Evolutionary conservation across 768 basidiomycete species (phyloP).

Genomic region (Udeniomyces megalosporus): DNA sequence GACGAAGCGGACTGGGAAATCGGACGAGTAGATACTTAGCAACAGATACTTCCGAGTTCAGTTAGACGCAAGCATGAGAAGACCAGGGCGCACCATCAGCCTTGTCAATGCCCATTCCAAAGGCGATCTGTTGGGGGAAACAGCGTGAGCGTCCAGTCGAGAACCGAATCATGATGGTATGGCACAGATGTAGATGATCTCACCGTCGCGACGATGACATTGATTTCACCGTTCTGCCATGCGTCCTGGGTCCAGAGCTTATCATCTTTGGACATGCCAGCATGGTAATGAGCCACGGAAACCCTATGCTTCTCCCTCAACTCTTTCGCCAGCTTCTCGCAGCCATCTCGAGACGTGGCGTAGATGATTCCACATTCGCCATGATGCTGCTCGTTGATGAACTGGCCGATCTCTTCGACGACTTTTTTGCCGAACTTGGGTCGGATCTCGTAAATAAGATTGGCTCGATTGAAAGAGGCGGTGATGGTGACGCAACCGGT

Average conservation of each 20-base stretch:
- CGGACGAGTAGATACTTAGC: neutral
- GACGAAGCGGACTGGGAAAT: constrained; percentile 63
- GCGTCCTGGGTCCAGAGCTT: constrained; percentile 46
- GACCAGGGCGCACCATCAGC: constrained; percentile 22
- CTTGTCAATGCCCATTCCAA: constrained; percentile 96
- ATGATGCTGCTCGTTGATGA: constrained; percentile 45
- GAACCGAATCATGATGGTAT: neutral
- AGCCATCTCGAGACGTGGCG: constrained; percentile 50
- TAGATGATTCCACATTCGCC: constrained; percentile 65
- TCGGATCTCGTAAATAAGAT: constrained; percentile 58
- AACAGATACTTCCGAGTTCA: neutral
- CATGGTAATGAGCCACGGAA: constrained; percentile 69
- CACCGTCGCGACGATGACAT: constrained; percentile 87
- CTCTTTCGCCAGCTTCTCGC: constrained; percentile 61
- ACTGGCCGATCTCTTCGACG: constrained; percentile 46
- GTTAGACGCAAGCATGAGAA: neutral
- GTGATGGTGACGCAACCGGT: constrained; percentile 42
- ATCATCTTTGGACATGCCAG: constrained; percentile 48
- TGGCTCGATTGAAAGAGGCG: constrained; percentile 87
- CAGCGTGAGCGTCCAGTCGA: neutral
- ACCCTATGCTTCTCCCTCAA: constrained; percentile 42
- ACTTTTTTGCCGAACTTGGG: constrained; percentile 38
- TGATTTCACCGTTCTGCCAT: constrained; percentile 57
- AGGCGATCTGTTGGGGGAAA: constrained; percentile 55
- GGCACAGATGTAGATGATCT: constrained; percentile 22